Evolutionary conservation across 129 eudicot genomes (phyloP).

Genomic region (Flaveria sonorensis): DNA sequence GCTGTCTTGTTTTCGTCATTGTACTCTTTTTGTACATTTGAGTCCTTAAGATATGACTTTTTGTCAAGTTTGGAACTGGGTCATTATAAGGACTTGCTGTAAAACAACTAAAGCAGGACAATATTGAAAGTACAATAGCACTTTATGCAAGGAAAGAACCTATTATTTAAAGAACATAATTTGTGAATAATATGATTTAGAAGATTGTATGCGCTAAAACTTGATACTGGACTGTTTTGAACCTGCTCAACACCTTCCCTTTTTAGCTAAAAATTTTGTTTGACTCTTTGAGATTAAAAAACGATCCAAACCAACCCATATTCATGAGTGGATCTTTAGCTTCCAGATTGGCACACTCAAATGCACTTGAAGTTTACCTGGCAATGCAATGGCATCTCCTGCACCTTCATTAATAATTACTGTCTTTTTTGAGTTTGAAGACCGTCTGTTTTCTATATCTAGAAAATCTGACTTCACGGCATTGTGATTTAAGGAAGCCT

Average conservation of each 20-base stretch:
- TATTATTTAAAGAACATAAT: neutral
- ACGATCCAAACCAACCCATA: neutral
- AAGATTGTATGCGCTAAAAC: neutral
- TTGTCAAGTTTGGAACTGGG: neutral
- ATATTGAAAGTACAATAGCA: neutral
- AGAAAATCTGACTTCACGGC: slow-evolving; percentile 15
- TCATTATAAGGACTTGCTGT: neutral
- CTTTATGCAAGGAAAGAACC: neutral
- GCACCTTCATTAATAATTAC: slow-evolving; percentile 88
- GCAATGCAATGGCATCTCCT: slow-evolving; percentile 83
- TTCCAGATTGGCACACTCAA: neutral
- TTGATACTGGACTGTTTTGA: neutral
- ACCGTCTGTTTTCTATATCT: slow-evolving; percentile 24
- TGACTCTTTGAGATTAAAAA: neutral
- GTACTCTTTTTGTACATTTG: neutral
- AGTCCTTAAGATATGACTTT: neutral
- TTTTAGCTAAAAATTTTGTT: neutral
- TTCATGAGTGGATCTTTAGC: slow-evolving; percentile 5
- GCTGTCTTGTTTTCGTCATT: neutral
- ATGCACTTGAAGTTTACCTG: slow-evolving; percentile 49
- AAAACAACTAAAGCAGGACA: neutral
- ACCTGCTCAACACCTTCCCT: neutral
- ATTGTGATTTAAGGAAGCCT: slow-evolving; percentile 40
- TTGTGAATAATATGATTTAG: neutral
- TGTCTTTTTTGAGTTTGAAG: slow-evolving; percentile 47